These are phyloP conservation scores for Huntiella moniliformis DNA, from an alignment of 2,329 filamentous ascomycete species.

Conservation along the genomic window DNA sequence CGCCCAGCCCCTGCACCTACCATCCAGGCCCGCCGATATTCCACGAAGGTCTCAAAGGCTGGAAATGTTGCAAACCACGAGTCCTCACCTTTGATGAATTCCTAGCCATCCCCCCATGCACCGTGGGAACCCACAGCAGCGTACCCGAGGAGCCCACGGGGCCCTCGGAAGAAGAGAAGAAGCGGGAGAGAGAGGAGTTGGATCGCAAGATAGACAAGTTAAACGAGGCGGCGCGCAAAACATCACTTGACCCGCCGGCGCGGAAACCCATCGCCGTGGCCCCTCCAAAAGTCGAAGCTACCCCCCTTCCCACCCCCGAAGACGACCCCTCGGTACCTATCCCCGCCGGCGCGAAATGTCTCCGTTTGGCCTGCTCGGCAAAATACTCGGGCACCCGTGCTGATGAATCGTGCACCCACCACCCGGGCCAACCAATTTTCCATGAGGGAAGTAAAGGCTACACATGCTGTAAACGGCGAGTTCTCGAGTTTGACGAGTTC, in stretches of 20 bases:
- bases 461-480: slow-evolving; percentile 86
- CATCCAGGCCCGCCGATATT: slow-evolving; percentile 89
- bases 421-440: slow-evolving; percentile 82
- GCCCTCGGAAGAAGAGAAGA: slow-evolving; percentile 19
- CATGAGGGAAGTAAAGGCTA: slow-evolving; percentile 98
- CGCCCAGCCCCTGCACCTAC: slow-evolving; percentile 63
- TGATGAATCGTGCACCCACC: slow-evolving; percentile 65
- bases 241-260: slow-evolving; percentile 22
- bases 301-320: slow-evolving; percentile 62
- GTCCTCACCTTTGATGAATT: slow-evolving; percentile 98
- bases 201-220: slow-evolving; percentile 35
- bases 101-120: slow-evolving; percentile 80
- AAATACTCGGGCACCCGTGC: slow-evolving; percentile 44
- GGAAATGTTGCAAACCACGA: slow-evolving; percentile 97
- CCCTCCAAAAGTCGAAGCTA: slow-evolving; percentile 34
- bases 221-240: slow-evolving; percentile 22
- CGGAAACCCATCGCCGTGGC: slow-evolving; percentile 22
- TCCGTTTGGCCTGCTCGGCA: slow-evolving; percentile 54
- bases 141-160: slow-evolving; percentile 46
- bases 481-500: slow-evolving; percentile 95
- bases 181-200: slow-evolving; percentile 17
- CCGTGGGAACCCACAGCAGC: slow-evolving; percentile 77
- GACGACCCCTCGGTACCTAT: slow-evolving; percentile 64
- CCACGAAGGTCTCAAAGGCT: slow-evolving; percentile 97
- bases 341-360: slow-evolving; percentile 55